These are phyloP conservation scores for Tolypocladium tundrense DNA, from an alignment of 2,329 filamentous ascomycete species.

Conservation along the genomic window DNA sequence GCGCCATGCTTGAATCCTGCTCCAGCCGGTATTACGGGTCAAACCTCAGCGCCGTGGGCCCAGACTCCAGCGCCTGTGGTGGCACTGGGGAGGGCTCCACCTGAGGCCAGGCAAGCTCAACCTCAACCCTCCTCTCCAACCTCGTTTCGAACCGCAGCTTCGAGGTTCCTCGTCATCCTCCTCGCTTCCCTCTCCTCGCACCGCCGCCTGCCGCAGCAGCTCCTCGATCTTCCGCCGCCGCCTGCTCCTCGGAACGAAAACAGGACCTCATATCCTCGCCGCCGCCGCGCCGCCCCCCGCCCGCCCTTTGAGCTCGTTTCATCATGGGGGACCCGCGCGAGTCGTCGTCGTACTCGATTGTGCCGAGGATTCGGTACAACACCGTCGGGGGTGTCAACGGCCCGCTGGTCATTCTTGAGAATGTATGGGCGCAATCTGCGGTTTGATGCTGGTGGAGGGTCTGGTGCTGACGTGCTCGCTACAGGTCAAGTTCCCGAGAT, in stretches of 20 bases:
- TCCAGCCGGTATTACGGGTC: not conserved
- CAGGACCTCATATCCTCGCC: not conserved
- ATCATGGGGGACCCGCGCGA: constrained; percentile 47
- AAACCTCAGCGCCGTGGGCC: constrained; percentile 10
- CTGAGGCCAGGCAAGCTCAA: constrained; percentile 25
- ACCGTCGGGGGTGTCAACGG: constrained; percentile 97
- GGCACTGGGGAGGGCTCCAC: constrained; percentile 21
- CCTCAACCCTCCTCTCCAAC: constrained; percentile 26
- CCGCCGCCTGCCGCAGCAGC: not conserved
- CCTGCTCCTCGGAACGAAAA: not conserved
- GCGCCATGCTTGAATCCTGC: not conserved
- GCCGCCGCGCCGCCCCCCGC: constrained; percentile 4
- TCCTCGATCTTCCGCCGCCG: constrained; percentile 2
- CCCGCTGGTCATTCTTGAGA: constrained; percentile 92
- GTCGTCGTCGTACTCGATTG: constrained; percentile 49
- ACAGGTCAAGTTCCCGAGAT: constrained; percentile 93
- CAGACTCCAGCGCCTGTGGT: constrained; percentile 6
- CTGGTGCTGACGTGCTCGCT: constrained; percentile 13
- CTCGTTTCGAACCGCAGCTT: constrained; percentile 16
- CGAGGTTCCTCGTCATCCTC: constrained; percentile 7
- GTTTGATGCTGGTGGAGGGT: not conserved
- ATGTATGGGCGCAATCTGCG: constrained; percentile 44
- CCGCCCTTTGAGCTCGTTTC: constrained; percentile 8
- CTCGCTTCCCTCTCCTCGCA: constrained; percentile 6
- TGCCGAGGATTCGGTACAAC: constrained; percentile 76